Base-by-base conservation (phyloP, 1,284 basidiomycete species). In the Exobasidium rhododendri region DNA sequence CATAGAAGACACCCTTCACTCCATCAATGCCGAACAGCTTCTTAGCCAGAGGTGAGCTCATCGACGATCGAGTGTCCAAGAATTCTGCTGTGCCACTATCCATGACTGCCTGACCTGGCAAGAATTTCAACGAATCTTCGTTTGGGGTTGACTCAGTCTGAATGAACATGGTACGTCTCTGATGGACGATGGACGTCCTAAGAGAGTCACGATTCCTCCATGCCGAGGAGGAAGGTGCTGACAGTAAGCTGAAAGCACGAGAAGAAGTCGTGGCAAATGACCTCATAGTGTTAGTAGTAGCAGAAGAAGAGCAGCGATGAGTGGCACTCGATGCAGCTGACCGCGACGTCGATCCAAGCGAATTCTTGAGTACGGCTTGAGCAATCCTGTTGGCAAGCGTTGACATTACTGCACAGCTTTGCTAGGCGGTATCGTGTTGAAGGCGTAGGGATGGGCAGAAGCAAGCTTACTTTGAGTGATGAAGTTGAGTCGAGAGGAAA, bases 51-150 rank as follows among this genome's bases (percentile, higher is more conserved):
- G 94, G 94, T 0, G 94, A 97, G 17, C 84, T 82, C 77, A 79
- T 78, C 28, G 73, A 71, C 5, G 68, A 56, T 28, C 76, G 76
- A 22, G 73, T 89, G 80, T 97, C 92, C 59, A 96, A 86, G 81
- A 98, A 97, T 81, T 98, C 94, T 28, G 92, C 91, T 0, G 84
- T 83, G 0, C 89, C 91, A 46, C 86, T 85, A 49, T 86, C 85
- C 88, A 96, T 92, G 35, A 98, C 93, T 44, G 87, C 81, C 13
- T 89, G 85, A 0, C 94, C 94, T 0, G 94, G 96, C 59, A 98
- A 92, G 82, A 98, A 98, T 82, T 98, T 98, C 66, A 98, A 85
- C 6, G 94, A 96, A 79, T 97, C 93, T 50, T 94, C 91, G 81
- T 98, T 98, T 1, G 94, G 94, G 0, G 94, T 98, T 3, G 88